Conservation (phyloP, 257 asterid species). For the Coffea eugenioides region DNA sequence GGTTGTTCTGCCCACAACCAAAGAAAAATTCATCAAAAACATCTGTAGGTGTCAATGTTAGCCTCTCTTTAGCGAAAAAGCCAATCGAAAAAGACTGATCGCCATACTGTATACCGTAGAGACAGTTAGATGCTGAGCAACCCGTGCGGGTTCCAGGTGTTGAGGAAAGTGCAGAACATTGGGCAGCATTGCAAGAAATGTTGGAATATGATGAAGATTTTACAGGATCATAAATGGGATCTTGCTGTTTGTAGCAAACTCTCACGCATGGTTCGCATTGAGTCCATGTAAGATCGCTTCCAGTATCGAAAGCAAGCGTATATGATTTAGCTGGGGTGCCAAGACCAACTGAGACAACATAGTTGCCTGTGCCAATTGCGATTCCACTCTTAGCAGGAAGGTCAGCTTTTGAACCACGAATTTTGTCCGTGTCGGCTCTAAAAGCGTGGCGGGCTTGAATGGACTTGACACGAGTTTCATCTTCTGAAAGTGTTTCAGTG, state of each 20-base stretch:
- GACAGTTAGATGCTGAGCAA: slow-evolving; percentile 45
- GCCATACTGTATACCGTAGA: slow-evolving; percentile 55
- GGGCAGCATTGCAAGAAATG: slow-evolving; percentile 39
- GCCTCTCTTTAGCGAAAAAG: slow-evolving; percentile 44
- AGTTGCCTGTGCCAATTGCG: slow-evolving; percentile 55
- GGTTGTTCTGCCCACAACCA: slow-evolving; percentile 79
- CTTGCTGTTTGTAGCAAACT: slow-evolving; percentile 55
- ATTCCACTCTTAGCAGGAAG: slow-evolving; percentile 49
- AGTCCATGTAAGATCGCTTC: slow-evolving; percentile 85
- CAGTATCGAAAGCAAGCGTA: slow-evolving; percentile 67
- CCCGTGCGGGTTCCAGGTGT: slow-evolving; percentile 42
- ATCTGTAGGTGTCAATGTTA: slow-evolving; percentile 45
- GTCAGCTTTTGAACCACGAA: slow-evolving; percentile 15
- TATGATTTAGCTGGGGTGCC: slow-evolving; percentile 54
- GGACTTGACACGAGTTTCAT: slow-evolving; percentile 50
- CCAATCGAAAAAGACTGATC: slow-evolving; percentile 62
- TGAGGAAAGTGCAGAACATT: slow-evolving; percentile 43
- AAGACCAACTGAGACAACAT: slow-evolving; percentile 57
- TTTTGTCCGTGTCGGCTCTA: background rate
- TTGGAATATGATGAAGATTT: slow-evolving; percentile 51
- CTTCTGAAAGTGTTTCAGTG: slow-evolving; percentile 45
- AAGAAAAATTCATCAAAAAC: slow-evolving; percentile 46
- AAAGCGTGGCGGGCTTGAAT: slow-evolving; percentile 38
- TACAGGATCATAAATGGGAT: slow-evolving; percentile 56
- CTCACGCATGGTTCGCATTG: slow-evolving; percentile 65